Base-by-base conservation (phyloP, 495 filamentous ascomycete species). In the Ramalina peruviana region DNA sequence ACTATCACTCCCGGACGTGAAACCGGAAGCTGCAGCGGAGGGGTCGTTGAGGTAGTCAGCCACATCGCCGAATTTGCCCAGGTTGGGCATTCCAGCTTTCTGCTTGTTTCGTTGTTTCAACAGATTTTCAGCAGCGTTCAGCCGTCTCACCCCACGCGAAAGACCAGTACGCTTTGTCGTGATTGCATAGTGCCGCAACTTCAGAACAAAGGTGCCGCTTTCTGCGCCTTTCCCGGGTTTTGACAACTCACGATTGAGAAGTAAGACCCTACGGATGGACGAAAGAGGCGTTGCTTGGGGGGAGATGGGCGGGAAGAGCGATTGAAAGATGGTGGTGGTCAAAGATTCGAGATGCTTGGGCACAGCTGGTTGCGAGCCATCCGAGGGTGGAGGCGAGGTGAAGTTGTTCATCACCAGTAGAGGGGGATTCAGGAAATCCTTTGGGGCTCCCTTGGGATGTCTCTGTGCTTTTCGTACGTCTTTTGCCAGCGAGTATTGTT, bases 381-480 rank as follows among this genome's bases (percentile, higher is more conserved):
- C 70, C 44, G 70, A 63, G 36, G 68, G 63, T 10, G 75, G 66
- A 25, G 85, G 73, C 1, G 78, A 82, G 33, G 74, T 76, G 66
- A 99, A 95, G 62, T 95, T 94, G 68, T 99, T 99, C 92, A 98
- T 96, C 49, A 98, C 93, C 16, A 98, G 75, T 62, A 97, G 67
- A 44, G 90, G 90, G 2, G 90, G 76, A 23, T 78, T 84, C 43
- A 79, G 70, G 60, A 84, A 92, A 58, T 94, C 86, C 63, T 90
- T 88, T 50, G 80, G 81, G 43, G 82, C 82, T 21, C 79, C 83
- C 59, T 78, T 75, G 3, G 92, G 88, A 58, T 84, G 86, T 61
- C 86, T 85, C 68, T 85, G 72, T 25, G 85, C 79, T 53, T 78
- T 83, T 60, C 79, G 75, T 10, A 99, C 74, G 62, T 99, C 92